Conservation (phyloP, 1,284 basidiomycete species). For the Leccinum griseonigrum region DNA sequence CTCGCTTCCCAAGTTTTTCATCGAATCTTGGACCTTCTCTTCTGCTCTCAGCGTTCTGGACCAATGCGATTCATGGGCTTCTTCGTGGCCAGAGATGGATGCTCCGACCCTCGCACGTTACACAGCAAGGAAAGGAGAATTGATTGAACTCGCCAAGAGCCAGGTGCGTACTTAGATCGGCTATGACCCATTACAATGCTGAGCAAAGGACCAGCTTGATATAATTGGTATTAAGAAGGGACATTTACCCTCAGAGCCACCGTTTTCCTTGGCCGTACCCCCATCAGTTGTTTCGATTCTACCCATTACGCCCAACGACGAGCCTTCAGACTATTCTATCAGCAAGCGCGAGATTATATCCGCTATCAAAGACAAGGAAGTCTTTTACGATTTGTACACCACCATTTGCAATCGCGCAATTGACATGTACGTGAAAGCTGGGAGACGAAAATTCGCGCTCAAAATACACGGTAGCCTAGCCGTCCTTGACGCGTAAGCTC, state of each 20-base stretch:
- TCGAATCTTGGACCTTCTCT: constrained; percentile 94
- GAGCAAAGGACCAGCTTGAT: constrained; percentile 59
- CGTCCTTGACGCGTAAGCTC: constrained; percentile 77
- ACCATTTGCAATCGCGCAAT: constrained; percentile 77
- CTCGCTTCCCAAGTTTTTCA: constrained; percentile 74
- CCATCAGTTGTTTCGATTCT: constrained; percentile 16
- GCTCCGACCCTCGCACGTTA: constrained; percentile 46
- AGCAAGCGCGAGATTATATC: constrained; percentile 64
- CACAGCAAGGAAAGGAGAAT: constrained; percentile 75
- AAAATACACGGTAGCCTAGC: constrained; percentile 84
- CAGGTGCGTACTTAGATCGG: constrained; percentile 52
- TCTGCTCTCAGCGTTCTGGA: constrained; percentile 86
- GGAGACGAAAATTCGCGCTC: constrained; percentile 80
- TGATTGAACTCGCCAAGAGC: constrained; percentile 76
- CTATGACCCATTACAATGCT: constrained; percentile 4
- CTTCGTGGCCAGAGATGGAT: constrained; percentile 43
- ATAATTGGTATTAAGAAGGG: constrained; percentile 71
- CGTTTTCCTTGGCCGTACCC: constrained; percentile 58
- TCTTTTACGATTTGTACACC: constrained; percentile 76
- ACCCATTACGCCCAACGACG: constrained; percentile 21
- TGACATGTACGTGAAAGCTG: constrained; percentile 76
- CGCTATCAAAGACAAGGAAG: constrained; percentile 54
- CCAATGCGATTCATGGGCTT: constrained; percentile 78
- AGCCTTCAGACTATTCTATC: constrained; percentile 41
- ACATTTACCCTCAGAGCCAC: constrained; percentile 68